Conservation (phyloP, 2,329 filamentous ascomycete species). For the Pseudocercospora crystallina region DNA sequence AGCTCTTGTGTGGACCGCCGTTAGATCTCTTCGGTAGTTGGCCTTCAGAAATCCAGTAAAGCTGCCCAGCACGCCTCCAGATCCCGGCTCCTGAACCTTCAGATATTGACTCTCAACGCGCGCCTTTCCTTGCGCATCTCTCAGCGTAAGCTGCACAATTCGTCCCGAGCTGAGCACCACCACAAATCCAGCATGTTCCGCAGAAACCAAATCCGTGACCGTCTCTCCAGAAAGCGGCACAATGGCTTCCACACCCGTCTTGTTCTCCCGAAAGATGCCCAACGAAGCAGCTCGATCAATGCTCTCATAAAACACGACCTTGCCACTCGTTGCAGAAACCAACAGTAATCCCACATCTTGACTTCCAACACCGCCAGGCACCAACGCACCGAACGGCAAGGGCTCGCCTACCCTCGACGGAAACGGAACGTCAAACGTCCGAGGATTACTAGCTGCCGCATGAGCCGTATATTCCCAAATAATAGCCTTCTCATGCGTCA, state of each 20-base stretch:
- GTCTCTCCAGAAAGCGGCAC: constrained; percentile 77
- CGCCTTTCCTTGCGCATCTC: constrained; percentile 84
- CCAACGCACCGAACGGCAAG: constrained; percentile 78
- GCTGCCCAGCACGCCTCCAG: constrained; percentile 74
- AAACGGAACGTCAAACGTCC: constrained; percentile 76
- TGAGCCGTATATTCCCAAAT: constrained; percentile 81
- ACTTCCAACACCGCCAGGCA: constrained; percentile 74
- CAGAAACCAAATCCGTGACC: constrained; percentile 74
- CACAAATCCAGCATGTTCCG: constrained; percentile 84
- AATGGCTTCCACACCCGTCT: constrained; percentile 72
- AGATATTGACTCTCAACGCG: constrained; percentile 76
- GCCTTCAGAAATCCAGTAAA: constrained; percentile 74
- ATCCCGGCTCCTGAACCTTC: constrained; percentile 57
- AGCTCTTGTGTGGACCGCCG: constrained; percentile 73
- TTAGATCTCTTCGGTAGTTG: constrained; percentile 70
- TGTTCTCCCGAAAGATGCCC: constrained; percentile 78
- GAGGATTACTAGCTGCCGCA: constrained; percentile 68
- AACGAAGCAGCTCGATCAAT: constrained; percentile 84
- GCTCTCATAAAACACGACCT: constrained; percentile 92
- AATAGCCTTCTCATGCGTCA: constrained; percentile 79
- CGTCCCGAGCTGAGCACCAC: constrained; percentile 82
- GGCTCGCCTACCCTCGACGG: constrained; percentile 67
- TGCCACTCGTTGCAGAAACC: constrained; percentile 78
- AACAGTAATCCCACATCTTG: constrained; percentile 83
- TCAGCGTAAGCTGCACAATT: constrained; percentile 79